Base-by-base conservation (phyloP, 257 asterid species). In the Orobanche coerulescens region DNA sequence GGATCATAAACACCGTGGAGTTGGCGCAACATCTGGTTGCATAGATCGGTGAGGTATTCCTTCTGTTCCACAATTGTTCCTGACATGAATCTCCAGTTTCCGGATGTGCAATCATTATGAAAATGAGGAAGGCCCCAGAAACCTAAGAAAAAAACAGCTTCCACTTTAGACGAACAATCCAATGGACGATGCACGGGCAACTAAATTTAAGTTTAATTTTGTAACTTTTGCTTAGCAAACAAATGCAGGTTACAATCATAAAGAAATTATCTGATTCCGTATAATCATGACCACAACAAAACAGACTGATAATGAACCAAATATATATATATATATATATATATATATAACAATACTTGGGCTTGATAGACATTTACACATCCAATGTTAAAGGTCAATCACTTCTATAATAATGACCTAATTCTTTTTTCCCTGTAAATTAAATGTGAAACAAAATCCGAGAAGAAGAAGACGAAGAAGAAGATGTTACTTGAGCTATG, bases 1-100 rank as follows among this genome's bases (percentile, higher is more conserved):
- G 80, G 79, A 76, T 85, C 95, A 67, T 78, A 88, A 52, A 75
- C 61, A 64, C 76, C 83, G 62, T 67, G 79, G 51, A 91, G 80
- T 64, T 82, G 82, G 57, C 67, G 60, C 81, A 91, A 73, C 88
- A 87, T 85, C 61, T 80, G 76, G 52, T 78, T 71, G 81, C 96
- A 85, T 4, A 69, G 53, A 18, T 82, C 86, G 6, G 82, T 74
- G 44, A 91, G 74, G 56, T 78, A 69, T 63, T 87, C 91, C 74
- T 85, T 91, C 78, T 83, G 89, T 47, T 91, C 90, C 42, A 66
- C 23, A 69, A 57, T 61, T 11, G 89, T 80, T 34, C 96, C 90
- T 0, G 83, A 62, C 69, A 82, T 65, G 50, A 84, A 78, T 62
- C 79, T 69, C 79, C 82, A 73, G 69, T 71, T 56, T 42, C 80